phyloP scores from a whole-genome alignment of 345 rosid genomes.

The Euphorbia lathyris region DNA sequence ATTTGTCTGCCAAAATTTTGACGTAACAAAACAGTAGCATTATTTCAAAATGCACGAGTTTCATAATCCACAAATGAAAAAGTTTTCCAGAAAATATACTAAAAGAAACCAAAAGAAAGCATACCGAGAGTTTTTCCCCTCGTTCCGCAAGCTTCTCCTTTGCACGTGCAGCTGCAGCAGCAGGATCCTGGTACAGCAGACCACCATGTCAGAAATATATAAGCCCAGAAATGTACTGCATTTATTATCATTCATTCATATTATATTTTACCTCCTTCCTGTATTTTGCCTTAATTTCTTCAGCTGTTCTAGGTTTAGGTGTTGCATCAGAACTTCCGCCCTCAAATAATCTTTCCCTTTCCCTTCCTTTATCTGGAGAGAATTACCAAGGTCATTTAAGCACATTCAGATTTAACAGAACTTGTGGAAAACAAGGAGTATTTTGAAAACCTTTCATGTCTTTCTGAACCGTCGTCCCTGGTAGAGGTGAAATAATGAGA shows the following conservation, averaged over 20 bases:
- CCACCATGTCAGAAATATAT: constrained; percentile 24
- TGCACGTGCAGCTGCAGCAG: constrained; percentile 68
- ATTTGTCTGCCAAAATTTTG: too few relatives aligned
- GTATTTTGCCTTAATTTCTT: constrained; percentile 88
- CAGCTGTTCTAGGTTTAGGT: constrained; percentile 66
- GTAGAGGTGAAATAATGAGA: constrained; percentile 30
- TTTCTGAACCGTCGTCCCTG: constrained; percentile 32
- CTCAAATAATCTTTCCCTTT: constrained; percentile 65
- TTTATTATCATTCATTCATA: neutral
- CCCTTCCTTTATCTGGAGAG: constrained; percentile 45
- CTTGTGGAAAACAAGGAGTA: constrained; percentile 4
- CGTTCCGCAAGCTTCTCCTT: constrained; percentile 72
- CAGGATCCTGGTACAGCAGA: constrained; percentile 50
- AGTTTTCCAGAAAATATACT: too few relatives aligned
- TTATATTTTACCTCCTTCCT: constrained; percentile 38
- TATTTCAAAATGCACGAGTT: too few relatives aligned
- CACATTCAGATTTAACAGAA: constrained; percentile 9
- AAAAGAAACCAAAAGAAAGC: constrained; percentile 6
- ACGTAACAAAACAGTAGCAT: too few relatives aligned
- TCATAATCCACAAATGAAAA: too few relatives aligned
- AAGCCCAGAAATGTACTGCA: neutral
- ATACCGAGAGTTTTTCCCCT: constrained; percentile 77
- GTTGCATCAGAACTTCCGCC: constrained; percentile 51
- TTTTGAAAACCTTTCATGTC: constrained; percentile 42
- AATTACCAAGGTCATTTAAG: constrained; percentile 18